Base-by-base conservation (phyloP, 495 filamentous ascomycete species). In the Achaetomiella virescens region DNA sequence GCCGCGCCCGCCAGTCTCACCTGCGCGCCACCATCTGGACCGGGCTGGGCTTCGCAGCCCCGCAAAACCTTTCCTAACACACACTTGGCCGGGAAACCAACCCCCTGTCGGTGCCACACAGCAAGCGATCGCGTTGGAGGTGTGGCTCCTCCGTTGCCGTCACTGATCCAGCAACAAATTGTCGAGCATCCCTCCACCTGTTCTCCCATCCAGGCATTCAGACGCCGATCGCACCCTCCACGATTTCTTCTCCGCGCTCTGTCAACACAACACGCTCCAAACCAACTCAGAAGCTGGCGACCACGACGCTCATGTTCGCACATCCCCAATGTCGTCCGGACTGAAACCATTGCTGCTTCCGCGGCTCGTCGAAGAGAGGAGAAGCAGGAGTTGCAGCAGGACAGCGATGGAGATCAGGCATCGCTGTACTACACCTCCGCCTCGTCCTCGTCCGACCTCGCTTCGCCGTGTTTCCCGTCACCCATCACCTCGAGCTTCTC, bases 401-500 rank as follows among this genome's bases (percentile, higher is more conserved):
- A 56, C 21, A 12, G 22, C 42, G 64, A 64, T 12, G 54, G 9
- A 42, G 67, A 70, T 6, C 59, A 59, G 29, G 15, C 54, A 21
- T 61, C 56, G 33, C 48, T 59, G 46, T 67, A 66, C 53, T 68
- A 69, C 58, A 66, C 62, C 36, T 65, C 68, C 48, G 75, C 74
- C 61, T 80, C 80, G 20, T 81, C 77, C 35, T 75, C 78, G 25
- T 86, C 84, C 10, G 82, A 82, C 56, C 59, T 77, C 42, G 62
- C 82, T 33, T 80, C 81, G 24, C 83, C 81, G 15, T 81, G 82
- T 36, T 80, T 81, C 24, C 83, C 81, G 15, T 81, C 82, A 27
- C 83, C 84, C 15, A 70, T 81, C 40, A 81, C 82, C 31, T 81
- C 84, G 27, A 82, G 79, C 20, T 85, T 84, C 59, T 82, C 81